phyloP scores from a whole-genome alignment of 2,329 filamentous ascomycete species.

The Neofusicoccum ribis region DNA sequence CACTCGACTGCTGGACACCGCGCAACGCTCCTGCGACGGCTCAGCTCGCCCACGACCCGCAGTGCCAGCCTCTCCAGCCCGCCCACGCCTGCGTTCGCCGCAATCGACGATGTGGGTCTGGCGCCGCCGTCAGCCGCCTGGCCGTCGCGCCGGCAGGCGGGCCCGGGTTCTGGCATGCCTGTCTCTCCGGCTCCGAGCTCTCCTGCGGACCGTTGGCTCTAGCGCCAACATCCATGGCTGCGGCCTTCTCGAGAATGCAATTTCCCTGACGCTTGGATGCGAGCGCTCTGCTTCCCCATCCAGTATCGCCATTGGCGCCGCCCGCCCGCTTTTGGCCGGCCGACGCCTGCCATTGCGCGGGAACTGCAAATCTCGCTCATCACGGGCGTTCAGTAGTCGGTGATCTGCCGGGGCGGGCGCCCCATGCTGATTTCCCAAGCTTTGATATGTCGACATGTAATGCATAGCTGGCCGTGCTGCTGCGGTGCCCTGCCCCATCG shows the following conservation, averaged over 20 bases:
- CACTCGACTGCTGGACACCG: background rate
- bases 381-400: background rate
- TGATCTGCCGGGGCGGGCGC: slow-evolving; percentile 6
- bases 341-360: background rate
- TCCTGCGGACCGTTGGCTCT: slow-evolving; percentile 15
- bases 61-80: background rate
- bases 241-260: slow-evolving; percentile 14
- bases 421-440: slow-evolving; percentile 16
- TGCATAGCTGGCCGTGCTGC: slow-evolving; percentile 16
- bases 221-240: slow-evolving; percentile 6
- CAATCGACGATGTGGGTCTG: background rate
- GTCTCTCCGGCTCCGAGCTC: background rate
- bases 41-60: background rate
- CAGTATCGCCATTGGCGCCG: slow-evolving; percentile 14
- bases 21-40: slow-evolving; percentile 5
- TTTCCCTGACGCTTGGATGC: slow-evolving; percentile 16
- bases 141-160: too few species aligned
- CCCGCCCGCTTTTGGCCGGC: background rate
- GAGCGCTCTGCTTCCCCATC: slow-evolving; percentile 12
- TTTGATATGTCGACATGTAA: slow-evolving; percentile 12
- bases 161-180: too few species aligned
- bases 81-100: too few species aligned
- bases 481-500: background rate
- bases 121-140: background rate
- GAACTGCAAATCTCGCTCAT: slow-evolving; percentile 10